These are phyloP conservation scores for Pichia kluyveri DNA, from an alignment of 805 yeast genomes.

Conservation along the genomic window DNA sequence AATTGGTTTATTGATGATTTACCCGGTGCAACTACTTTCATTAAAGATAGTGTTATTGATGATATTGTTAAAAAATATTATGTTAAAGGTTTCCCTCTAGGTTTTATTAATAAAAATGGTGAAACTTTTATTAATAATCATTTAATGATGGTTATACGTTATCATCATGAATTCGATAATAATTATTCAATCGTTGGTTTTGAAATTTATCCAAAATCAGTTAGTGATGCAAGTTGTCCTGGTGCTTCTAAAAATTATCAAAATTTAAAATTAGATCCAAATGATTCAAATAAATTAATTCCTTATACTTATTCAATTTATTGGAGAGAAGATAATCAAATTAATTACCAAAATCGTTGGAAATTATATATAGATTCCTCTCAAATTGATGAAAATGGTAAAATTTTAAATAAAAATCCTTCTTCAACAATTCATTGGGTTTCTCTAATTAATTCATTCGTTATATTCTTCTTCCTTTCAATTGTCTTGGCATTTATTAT, in stretches of 20 bases:
- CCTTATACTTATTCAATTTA: conserved; percentile 82
- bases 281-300: conserved; percentile 34
- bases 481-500: conserved; percentile 58
- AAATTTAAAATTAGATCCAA: conserved; percentile 43
- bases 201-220: conserved; percentile 83
- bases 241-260: conserved; percentile 56
- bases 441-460: conserved; percentile 62
- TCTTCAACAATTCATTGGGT: conserved; percentile 57
- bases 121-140: conserved; percentile 67
- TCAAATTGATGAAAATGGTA: conserved; percentile 21
- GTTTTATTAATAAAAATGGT: conserved; percentile 52
- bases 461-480: conserved; percentile 52
- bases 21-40: conserved; percentile 83
- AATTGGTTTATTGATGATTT: conserved; percentile 80
- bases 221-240: conserved; percentile 59
- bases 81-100: conserved; percentile 81
- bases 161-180: conserved; percentile 40
- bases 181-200: conserved; percentile 70
- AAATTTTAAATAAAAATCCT: conserved; percentile 21
- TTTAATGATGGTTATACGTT: conserved; percentile 70
- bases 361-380: conserved; percentile 38
- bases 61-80: conserved; percentile 48
- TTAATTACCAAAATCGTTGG: conserved; percentile 67
- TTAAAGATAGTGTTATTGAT: conserved; percentile 41
- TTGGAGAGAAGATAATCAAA: conserved; percentile 73